Percentiles rank a stretch among this genome's conserved stretches.
Evolutionary conservation across 1,284 basidiomycete genomes (phyloP).

Genomic region (Tilletia caries): DNA sequence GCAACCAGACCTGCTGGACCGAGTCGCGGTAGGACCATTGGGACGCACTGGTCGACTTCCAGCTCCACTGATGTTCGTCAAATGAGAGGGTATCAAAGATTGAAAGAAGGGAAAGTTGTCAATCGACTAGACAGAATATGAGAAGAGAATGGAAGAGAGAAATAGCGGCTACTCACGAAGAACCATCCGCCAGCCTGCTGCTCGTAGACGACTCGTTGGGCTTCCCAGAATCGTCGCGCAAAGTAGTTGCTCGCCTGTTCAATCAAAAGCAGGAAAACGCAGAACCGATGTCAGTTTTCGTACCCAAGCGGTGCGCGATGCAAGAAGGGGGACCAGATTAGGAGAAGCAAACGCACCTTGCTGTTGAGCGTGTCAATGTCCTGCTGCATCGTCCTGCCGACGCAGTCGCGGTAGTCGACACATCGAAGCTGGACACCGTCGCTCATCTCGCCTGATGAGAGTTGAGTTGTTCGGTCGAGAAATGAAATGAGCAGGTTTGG

Average conservation of each 20-base stretch:
- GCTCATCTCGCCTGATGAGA: constrained; percentile 8
- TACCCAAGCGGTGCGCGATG: too few species aligned
- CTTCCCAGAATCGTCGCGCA: constrained; percentile 23
- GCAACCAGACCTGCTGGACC: constrained; percentile 22
- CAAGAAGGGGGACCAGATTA: too few species aligned
- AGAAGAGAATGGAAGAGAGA: not conserved
- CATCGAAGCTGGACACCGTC: constrained; percentile 16
- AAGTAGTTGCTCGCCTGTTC: constrained; percentile 16
- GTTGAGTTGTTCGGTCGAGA: too few species aligned
- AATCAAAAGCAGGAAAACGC: not conserved
- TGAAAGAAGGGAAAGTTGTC: not conserved
- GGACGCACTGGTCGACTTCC: constrained; percentile 19
- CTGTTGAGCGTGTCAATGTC: constrained; percentile 16
- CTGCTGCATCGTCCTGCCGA: constrained; percentile 16
- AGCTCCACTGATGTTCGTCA: constrained; percentile 23
- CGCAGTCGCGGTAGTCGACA: constrained; percentile 16
- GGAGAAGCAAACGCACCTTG: not conserved
- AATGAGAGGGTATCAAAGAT: not conserved
- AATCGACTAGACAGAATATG: too few species aligned
- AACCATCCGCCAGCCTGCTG: not conserved
- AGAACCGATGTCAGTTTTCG: not conserved
- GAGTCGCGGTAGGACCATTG: constrained; percentile 24
- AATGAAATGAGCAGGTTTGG: too few species aligned
- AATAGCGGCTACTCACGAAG: not conserved
- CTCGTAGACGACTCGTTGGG: constrained; percentile 23